Percentiles rank a stretch among this genome's conserved stretches.
phyloP scores from a whole-genome alignment of 305 asterid genomes.

The Fraxinus velutina region DNA sequence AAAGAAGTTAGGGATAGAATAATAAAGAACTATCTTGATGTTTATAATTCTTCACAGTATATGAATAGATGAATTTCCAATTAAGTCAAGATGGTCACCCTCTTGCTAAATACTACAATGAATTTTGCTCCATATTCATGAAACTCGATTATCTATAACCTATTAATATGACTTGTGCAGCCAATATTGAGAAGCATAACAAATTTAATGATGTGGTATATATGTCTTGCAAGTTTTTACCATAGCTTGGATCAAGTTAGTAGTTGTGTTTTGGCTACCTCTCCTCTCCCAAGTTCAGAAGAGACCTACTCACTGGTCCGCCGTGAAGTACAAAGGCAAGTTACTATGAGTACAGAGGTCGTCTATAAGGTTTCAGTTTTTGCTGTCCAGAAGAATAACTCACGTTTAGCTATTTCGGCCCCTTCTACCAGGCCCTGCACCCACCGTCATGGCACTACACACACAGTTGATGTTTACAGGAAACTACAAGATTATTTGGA shows the following conservation, averaged over 20 bases:
- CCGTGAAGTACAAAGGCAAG: too few species aligned
- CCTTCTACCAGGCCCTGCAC: not conserved
- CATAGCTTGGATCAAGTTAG: not conserved
- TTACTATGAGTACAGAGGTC: too few species aligned
- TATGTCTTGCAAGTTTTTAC: not conserved
- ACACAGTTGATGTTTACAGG: not conserved
- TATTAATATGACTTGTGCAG: not conserved
- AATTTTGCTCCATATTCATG: not conserved
- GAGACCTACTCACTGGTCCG: too few species aligned
- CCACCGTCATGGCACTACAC: not conserved
- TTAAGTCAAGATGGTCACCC: not conserved
- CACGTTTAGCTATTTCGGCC: too few species aligned
- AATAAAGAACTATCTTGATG: not conserved
- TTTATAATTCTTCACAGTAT: not conserved
- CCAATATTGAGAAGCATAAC: not conserved
- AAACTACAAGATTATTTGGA: not conserved
- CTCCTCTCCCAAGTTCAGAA: too few species aligned
- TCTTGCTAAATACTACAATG: not conserved
- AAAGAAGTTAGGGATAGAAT: not conserved
- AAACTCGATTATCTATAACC: not conserved
- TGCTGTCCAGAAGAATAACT: too few species aligned
- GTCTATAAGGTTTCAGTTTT: too few species aligned
- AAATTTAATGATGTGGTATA: too few species aligned
- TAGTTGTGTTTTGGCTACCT: too few species aligned
- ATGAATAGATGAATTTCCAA: not conserved